A percentile compares a stretch with the other conserved stretches of the same genome.
Evolutionary conservation across 1,284 basidiomycete species (phyloP).

Genomic region (Sporisorium exsertum): DNA sequence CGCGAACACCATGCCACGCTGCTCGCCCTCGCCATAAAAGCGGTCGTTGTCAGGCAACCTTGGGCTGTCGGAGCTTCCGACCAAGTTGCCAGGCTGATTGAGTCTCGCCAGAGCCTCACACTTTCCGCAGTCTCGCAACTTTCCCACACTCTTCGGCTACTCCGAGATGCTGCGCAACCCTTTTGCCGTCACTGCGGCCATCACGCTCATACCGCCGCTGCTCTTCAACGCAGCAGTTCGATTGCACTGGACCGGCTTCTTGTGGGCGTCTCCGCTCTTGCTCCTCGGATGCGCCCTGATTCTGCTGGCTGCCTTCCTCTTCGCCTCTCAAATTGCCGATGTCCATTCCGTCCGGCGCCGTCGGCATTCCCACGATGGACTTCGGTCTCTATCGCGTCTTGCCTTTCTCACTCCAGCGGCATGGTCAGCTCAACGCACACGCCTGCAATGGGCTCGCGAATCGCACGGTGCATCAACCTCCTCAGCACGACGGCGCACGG

Average conservation of each 20-base stretch:
- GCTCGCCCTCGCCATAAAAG: neutral
- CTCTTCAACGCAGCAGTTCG: slow-evolving; percentile 27
- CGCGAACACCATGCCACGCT: neutral
- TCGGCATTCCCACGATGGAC: slow-evolving; percentile 12
- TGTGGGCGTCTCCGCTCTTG: slow-evolving; percentile 39
- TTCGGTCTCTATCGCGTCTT: slow-evolving; percentile 34
- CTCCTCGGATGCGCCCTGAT: slow-evolving; percentile 22
- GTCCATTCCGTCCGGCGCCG: neutral
- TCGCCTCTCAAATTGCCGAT: slow-evolving; percentile 30
- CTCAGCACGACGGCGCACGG: slow-evolving; percentile 3
- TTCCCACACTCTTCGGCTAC: neutral
- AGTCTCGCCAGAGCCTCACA: neutral
- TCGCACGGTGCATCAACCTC: slow-evolving; percentile 3
- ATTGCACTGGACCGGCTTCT: slow-evolving; percentile 25
- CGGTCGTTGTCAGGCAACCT: neutral
- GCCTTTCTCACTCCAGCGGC: slow-evolving; percentile 44
- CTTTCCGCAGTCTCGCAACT: neutral
- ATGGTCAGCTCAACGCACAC: slow-evolving; percentile 47
- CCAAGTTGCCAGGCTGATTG: neutral
- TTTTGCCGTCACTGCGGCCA: slow-evolving; percentile 7
- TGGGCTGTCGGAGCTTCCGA: slow-evolving; percentile 15
- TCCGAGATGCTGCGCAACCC: slow-evolving; percentile 15
- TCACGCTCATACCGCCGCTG: slow-evolving; percentile 30
- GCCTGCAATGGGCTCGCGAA: slow-evolving; percentile 41
- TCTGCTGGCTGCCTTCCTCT: slow-evolving; percentile 16